Evolutionary conservation across 2,329 filamentous ascomycete species (phyloP), one percentile per base, ranked within the genome.

Genomic region (Seiridium unicorne): DNA sequence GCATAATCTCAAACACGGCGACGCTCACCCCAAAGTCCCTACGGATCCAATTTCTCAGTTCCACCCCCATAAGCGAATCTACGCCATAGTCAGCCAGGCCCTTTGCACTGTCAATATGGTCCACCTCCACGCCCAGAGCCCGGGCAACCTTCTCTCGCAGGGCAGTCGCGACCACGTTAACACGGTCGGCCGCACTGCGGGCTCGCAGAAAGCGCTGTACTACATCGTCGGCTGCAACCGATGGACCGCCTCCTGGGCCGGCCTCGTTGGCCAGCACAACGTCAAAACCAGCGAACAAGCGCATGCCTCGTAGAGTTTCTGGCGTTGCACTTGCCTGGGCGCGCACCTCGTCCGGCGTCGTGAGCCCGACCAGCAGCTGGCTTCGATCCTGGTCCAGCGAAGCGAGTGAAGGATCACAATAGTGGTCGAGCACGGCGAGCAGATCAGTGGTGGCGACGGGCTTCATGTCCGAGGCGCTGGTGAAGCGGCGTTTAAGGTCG

Each of bases 51-150:
- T 67, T 67, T 2, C 69, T 61, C 34, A 72, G 44, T 44, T 72
- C 69, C 1, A 71, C 66, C 3, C 67, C 69, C 10, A 72, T 62
- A 3, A 72, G 64, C 0, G 69, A 72, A 55, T 72, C 69, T 2
- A 70, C 64, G 3, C 69, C 70, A 40, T 65, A 65, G 3, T 66
- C 66, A 0, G 67, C 65, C 2, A 71, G 61, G 4, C 62, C 62
- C 47, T 63, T 65, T 4, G 53, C 44, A 3, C 51, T 9, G 48
- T 69, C 63, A 11, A 70, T 60, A 34, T 69, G 64, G 7, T 57
- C 46, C 6, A 53, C 48, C 7, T 63, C 36, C 3, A 67, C 60
- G 10, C 46, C 40, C 35, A 69, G 55, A 7, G 63, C 60, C n/a
- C 56, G 51, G 0, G 65, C 60, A 9, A 69, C 57, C 42, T 64